phyloP scores from a whole-genome alignment of 2,329 filamentous ascomycete species.

The Fusarium sterilihyphosum region DNA sequence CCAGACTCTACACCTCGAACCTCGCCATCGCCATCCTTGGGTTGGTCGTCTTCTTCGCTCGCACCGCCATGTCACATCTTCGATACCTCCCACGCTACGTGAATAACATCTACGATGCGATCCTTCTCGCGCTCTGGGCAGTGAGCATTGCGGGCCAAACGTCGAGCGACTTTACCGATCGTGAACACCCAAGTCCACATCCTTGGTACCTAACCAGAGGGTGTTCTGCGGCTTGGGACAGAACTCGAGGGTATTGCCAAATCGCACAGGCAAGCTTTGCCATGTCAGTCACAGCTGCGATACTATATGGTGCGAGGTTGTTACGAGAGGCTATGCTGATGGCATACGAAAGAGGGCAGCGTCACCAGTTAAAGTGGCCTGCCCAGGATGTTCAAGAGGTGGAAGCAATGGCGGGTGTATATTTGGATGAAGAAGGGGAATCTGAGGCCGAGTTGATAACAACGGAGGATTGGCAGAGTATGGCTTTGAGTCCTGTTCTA shows the following conservation, averaged over 20 bases:
- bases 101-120: slow-evolving; percentile 43
- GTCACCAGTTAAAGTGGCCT: not conserved
- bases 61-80: slow-evolving; percentile 36
- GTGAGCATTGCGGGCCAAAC: slow-evolving; percentile 35
- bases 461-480: not conserved
- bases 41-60: slow-evolving; percentile 41
- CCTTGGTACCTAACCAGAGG: slow-evolving; percentile 43
- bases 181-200: slow-evolving; percentile 34
- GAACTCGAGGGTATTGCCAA: slow-evolving; percentile 26
- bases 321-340: slow-evolving; percentile 15
- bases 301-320: slow-evolving; percentile 30
- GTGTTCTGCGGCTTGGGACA: slow-evolving; percentile 33
- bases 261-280: slow-evolving; percentile 37
- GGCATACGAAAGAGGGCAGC: slow-evolving; percentile 19
- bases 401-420: slow-evolving; percentile 3
- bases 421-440: slow-evolving; percentile 10
- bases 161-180: slow-evolving; percentile 41
- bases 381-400: not conserved
- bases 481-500: slow-evolving; percentile 45
- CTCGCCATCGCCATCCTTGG: slow-evolving; percentile 45
- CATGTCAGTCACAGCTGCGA: slow-evolving; percentile 32
- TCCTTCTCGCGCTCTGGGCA: slow-evolving; percentile 44
- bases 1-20: slow-evolving; percentile 44
- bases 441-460: not conserved
- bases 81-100: slow-evolving; percentile 38